Percentiles rank a stretch among this genome's conserved stretches.
Conservation (phyloP, 2,329 filamentous ascomycete genomes). For the Colletotrichum sp. region DNA sequence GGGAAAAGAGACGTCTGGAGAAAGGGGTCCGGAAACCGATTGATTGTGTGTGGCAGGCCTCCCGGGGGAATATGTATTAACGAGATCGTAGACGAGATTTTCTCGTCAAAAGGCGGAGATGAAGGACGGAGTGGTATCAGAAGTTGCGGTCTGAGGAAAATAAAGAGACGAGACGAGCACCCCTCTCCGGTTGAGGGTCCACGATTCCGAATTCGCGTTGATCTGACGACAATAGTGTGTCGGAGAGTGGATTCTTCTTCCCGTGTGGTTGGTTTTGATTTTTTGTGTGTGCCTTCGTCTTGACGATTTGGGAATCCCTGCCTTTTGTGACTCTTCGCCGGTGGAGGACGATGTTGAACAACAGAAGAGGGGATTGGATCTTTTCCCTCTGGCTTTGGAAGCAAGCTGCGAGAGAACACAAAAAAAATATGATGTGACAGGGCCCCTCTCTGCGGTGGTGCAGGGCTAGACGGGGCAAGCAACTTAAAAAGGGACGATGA, state of each 20-base stretch:
- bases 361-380: background rate
- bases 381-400: background rate
- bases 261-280: background rate
- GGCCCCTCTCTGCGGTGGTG: background rate
- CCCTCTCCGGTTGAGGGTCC: background rate
- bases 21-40: background rate
- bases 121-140: background rate
- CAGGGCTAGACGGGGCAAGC: slow-evolving; percentile 6
- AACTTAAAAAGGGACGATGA: background rate
- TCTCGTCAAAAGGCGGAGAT: slow-evolving; percentile 10
- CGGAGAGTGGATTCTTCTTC: background rate
- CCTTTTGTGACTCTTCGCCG: background rate
- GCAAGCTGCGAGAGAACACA: background rate
- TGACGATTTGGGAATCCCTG: background rate
- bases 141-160: slow-evolving; percentile 16
- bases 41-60: background rate
- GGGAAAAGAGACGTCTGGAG: background rate
- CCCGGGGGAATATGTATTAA: background rate
- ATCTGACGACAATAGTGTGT: slow-evolving; percentile 16
- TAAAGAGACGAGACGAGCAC: background rate
- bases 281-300: background rate
- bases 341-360: background rate
- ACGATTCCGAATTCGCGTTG: background rate
- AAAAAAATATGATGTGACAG: background rate
- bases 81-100: slow-evolving; percentile 10